Base-by-base conservation (phyloP, 495 filamentous ascomycete species). In the Penicillium steckii region DNA sequence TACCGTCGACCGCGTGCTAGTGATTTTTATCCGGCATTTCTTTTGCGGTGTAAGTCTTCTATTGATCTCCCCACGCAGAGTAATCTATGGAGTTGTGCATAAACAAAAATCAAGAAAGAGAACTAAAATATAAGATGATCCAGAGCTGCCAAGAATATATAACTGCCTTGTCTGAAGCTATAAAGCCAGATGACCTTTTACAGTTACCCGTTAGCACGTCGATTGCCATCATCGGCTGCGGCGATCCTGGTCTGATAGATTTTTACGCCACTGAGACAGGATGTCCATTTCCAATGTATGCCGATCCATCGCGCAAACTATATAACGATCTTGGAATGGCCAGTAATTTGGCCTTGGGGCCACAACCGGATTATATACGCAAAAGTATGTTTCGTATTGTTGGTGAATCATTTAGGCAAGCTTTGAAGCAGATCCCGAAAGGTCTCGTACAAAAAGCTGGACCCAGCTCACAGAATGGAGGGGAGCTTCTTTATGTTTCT, bases 21-120 rank as follows among this genome's bases (percentile, higher is more conserved):
- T 95, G 15, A 83, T 95, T 45, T 96, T 96, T 60, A 79, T 96
- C 40, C 80, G 91, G 19, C 90, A 96, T 69, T 96, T 95, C 73
- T 93, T 89, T 76, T 96, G 91, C 60, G 89, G 90, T 2, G 89
- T 89, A 76, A 71, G 90, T 75, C 27, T 44, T 25, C 25, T 27
- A 19, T 5, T 21, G 15, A 17, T 10, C 12, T 43, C 19, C 29
- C 44, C 15, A 8, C 23, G 17, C 26, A 12, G 27, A 15, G 22
- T 37, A n/a, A 25, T 22, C 13, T 37, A 22, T 22, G 22, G 23
- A 30, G n/a, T n/a, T n/a, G n/a, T n/a, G n/a, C n/a, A n/a, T n/a
- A n/a, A n/a, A n/a, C n/a, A n/a, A n/a, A n/a, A n/a, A n/a, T n/a
- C n/a, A n/a, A n/a, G n/a, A n/a, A n/a, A 22, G 1, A 9, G 12